Conservation (phyloP, 1,139 yeast species). For the Suhomyces wounanorum region DNA sequence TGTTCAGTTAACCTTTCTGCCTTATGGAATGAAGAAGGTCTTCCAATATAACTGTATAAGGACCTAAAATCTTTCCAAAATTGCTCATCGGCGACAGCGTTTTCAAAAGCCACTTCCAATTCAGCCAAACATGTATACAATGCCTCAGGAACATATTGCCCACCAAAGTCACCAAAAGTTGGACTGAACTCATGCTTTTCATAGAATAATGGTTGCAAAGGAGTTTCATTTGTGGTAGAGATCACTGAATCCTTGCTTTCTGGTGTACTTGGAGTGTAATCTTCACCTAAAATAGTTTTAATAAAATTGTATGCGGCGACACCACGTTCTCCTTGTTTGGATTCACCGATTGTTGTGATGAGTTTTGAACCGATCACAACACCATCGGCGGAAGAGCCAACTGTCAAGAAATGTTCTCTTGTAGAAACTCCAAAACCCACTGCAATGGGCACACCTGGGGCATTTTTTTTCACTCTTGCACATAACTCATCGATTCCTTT, state of each 20-base stretch:
- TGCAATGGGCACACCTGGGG: constrained; percentile 80
- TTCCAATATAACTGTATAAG: constrained; percentile 84
- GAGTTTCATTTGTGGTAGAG: constrained; percentile 25
- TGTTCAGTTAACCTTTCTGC: constrained; percentile 88
- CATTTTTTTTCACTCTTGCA: constrained; percentile 68
- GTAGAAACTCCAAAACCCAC: constrained; percentile 98
- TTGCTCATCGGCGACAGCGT: constrained; percentile 80
- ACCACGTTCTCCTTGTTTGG: constrained; percentile 61
- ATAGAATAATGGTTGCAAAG: constrained; percentile 45
- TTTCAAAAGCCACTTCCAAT: constrained; percentile 83
- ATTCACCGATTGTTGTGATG: constrained; percentile 65
- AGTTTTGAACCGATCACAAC: constrained; percentile 93
- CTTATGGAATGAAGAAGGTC: constrained; percentile 89
- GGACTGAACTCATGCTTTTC: constrained; percentile 64
- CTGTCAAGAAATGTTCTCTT: constrained; percentile 82
- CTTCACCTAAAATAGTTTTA: constrained; percentile 67
- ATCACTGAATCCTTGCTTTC: constrained; percentile 28
- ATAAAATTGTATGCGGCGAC: constrained; percentile 68
- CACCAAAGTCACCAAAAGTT: constrained; percentile 94
- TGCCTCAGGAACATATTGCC: constrained; percentile 98
- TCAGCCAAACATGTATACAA: constrained; percentile 88
- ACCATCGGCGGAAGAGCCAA: constrained; percentile 84
- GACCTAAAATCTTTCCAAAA: constrained; percentile 93
- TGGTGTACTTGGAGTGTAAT: constrained; percentile 42
- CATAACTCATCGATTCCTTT: constrained; percentile 68